These are phyloP conservation scores for Oryza australiensis DNA, from an alignment of 176 grass and related monocot species.

Conservation along the genomic window DNA sequence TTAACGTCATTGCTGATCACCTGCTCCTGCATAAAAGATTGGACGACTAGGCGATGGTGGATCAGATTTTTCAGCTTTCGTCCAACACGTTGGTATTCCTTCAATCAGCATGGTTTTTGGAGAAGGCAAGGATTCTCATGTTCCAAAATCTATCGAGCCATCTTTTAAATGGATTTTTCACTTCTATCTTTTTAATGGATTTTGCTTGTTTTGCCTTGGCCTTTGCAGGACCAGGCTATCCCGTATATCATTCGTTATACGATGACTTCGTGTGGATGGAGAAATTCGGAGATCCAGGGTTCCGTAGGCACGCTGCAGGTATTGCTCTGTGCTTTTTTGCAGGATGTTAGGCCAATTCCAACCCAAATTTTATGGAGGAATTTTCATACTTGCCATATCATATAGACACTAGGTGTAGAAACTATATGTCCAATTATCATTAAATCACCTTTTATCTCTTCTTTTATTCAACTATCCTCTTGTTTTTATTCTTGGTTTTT, in stretches of 20 bases:
- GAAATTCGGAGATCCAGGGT: constrained; percentile 85
- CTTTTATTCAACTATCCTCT: too few relatives aligned
- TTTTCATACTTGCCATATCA: too few relatives aligned
- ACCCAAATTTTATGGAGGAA: too few relatives aligned
- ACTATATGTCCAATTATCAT: too few relatives aligned
- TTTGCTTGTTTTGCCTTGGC: not conserved
- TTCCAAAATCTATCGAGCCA: not conserved
- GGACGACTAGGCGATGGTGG: constrained; percentile 67
- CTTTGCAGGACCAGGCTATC: constrained; percentile 54
- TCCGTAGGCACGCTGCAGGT: constrained; percentile 84
- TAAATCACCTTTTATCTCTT: too few relatives aligned
- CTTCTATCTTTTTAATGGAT: not conserved
- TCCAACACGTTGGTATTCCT: constrained; percentile 81
- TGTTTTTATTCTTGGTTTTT: too few relatives aligned
- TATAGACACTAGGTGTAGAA: too few relatives aligned
- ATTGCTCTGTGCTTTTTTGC: not conserved
- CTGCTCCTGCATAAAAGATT: constrained; percentile 60
- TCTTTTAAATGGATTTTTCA: not conserved
- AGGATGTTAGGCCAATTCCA: too few relatives aligned
- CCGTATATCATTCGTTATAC: constrained; percentile 85
- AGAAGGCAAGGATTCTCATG: constrained; percentile 43
- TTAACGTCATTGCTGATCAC: not conserved
- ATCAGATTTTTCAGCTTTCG: constrained; percentile 72
- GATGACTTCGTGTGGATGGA: constrained; percentile 88
- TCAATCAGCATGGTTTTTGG: constrained; percentile 75